phyloP scores from a whole-genome alignment of 495 filamentous ascomycete genomes.

The Penicillium lividum region DNA sequence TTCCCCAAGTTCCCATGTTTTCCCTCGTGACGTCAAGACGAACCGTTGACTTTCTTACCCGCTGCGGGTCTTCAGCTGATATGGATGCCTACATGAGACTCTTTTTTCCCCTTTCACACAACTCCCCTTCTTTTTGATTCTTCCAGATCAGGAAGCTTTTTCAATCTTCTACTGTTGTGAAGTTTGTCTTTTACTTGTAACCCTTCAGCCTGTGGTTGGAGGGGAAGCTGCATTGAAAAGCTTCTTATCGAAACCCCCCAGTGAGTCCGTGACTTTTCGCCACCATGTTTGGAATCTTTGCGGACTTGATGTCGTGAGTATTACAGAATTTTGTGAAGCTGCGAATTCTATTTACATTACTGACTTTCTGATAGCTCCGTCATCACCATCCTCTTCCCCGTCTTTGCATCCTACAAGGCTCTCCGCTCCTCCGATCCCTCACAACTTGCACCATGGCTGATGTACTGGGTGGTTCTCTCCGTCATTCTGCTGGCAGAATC shows the following conservation, averaged over 20 bases:
- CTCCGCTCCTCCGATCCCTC: constrained; percentile 89
- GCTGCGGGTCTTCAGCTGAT: constrained; percentile 14
- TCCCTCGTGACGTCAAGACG: constrained; percentile 32
- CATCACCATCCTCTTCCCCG: constrained; percentile 88
- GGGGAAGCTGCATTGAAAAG: constrained; percentile 11
- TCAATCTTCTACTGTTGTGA: too few species aligned
- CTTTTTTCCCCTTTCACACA: background rate
- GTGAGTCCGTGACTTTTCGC: background rate
- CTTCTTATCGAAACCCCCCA: constrained; percentile 3
- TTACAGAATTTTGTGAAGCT: constrained; percentile 3
- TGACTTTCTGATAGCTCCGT: constrained; percentile 54
- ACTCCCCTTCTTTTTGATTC: constrained; percentile 6
- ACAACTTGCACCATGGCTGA: constrained; percentile 95
- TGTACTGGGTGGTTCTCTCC: constrained; percentile 96
- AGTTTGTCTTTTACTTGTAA: constrained; percentile 4
- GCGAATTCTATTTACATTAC: constrained; percentile 10
- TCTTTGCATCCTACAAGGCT: constrained; percentile 98
- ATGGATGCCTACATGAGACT: constrained; percentile 9
- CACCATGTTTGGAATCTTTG: constrained; percentile 78
- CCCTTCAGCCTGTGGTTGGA: constrained; percentile 16
- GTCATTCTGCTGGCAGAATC: constrained; percentile 81
- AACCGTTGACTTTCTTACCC: constrained; percentile 17
- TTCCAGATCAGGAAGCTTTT: background rate
- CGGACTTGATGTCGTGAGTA: constrained; percentile 76
- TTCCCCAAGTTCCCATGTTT: background rate